Evolutionary conservation across 768 basidiomycete genomes (phyloP).

Genomic region (Suillus brevipes): DNA sequence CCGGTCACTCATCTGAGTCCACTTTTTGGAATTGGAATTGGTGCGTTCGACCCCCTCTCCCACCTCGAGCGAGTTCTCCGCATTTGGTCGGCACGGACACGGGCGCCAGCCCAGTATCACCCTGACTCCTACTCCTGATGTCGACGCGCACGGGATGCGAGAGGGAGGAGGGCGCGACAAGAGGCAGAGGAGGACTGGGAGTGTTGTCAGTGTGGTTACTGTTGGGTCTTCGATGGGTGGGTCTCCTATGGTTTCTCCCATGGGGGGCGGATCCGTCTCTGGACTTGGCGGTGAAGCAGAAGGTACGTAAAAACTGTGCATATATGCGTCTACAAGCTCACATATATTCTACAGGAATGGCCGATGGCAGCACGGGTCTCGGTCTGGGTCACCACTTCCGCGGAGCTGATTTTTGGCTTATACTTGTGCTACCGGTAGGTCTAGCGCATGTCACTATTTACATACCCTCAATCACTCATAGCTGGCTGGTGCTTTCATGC

Average conservation of each 20-base stretch:
- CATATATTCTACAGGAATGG: too few species aligned
- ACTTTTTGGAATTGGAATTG: too few species aligned
- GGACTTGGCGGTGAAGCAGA: slow-evolving; percentile 13
- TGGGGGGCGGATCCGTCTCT: background rate
- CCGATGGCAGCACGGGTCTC: too few species aligned
- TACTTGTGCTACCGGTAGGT: too few species aligned
- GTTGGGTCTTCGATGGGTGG: background rate
- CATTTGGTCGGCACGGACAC: slow-evolving; percentile 24
- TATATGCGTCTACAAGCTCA: too few species aligned
- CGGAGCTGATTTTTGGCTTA: too few species aligned
- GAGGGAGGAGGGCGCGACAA: slow-evolving; percentile 23
- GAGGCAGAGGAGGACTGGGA: slow-evolving; percentile 23
- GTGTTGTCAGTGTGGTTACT: background rate
- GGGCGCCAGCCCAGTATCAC: slow-evolving; percentile 32
- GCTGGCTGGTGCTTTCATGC: too few species aligned
- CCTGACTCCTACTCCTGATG: slow-evolving; percentile 25
- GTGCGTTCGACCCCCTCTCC: slow-evolving; percentile 31
- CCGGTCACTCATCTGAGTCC: too few species aligned
- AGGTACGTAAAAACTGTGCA: too few species aligned
- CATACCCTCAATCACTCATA: too few species aligned
- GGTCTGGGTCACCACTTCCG: too few species aligned
- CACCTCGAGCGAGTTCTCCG: slow-evolving; percentile 23
- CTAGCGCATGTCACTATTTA: too few species aligned
- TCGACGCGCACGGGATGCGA: slow-evolving; percentile 11
- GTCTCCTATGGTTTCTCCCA: background rate